Evolutionary conservation across 2,329 filamentous ascomycete species (phyloP).

Genomic region (Venturia effusa): DNA sequence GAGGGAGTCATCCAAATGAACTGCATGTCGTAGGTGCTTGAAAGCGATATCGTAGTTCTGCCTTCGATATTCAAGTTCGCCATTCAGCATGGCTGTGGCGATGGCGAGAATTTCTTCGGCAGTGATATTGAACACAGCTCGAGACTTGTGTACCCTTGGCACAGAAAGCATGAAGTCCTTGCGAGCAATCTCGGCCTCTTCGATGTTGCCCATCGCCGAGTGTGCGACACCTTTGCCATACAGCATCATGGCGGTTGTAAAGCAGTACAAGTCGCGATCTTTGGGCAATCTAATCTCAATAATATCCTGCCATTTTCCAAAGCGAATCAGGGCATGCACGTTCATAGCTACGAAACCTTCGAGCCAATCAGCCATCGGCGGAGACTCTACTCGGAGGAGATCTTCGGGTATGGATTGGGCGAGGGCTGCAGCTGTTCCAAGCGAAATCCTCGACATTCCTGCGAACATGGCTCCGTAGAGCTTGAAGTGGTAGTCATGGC

Average conservation of each 20-base stretch:
- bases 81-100: constrained; percentile 53
- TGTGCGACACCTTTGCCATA: constrained; percentile 60
- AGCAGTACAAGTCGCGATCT: constrained; percentile 53
- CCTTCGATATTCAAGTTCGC: constrained; percentile 61
- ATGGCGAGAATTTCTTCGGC: constrained; percentile 53
- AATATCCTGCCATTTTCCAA: constrained; percentile 61
- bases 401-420: constrained; percentile 53
- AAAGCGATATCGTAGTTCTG: constrained; percentile 50
- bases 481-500: constrained; percentile 64
- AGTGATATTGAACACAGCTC: constrained; percentile 60
- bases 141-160: constrained; percentile 42
- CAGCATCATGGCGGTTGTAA: constrained; percentile 56
- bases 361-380: constrained; percentile 70
- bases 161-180: constrained; percentile 41
- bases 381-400: constrained; percentile 51
- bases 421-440: constrained; percentile 49
- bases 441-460: constrained; percentile 49
- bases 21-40: constrained; percentile 44
- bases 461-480: constrained; percentile 73
- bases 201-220: constrained; percentile 46
- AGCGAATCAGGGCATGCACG: constrained; percentile 60
- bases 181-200: constrained; percentile 44
- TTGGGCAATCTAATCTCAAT: constrained; percentile 44
- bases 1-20: constrained; percentile 50
- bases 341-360: constrained; percentile 60